Evolutionary conservation across 2,329 filamentous ascomycete species (phyloP).

Genomic region (Pseudogymnoascus sp.): DNA sequence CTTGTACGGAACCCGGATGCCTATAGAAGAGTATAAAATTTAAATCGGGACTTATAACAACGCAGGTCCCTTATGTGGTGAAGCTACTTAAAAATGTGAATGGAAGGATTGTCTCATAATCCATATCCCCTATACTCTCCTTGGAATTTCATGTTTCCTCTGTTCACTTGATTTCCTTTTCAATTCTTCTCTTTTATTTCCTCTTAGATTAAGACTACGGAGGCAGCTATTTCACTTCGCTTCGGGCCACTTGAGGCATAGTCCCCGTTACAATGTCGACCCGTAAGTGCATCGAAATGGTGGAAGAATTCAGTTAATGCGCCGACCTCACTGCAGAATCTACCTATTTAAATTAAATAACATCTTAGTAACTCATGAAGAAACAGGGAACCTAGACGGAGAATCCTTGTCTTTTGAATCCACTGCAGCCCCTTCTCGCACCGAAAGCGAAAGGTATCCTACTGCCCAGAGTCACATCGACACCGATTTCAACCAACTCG

Average conservation of each 20-base stretch:
- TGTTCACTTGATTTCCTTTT: background rate
- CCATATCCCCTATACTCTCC: background rate
- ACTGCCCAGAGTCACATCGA: background rate
- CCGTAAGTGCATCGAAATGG: background rate
- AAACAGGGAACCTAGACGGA: background rate
- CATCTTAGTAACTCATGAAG: background rate
- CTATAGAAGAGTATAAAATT: background rate
- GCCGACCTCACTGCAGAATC: background rate
- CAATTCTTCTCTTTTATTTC: background rate
- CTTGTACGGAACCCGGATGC: background rate
- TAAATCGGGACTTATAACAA: background rate
- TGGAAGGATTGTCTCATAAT: background rate
- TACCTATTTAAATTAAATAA: background rate
- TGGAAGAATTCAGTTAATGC: background rate
- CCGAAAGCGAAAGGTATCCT: background rate
- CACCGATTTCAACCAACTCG: background rate
- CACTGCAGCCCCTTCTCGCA: background rate
- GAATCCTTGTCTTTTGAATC: background rate
- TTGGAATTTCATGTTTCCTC: background rate
- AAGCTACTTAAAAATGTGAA: background rate
- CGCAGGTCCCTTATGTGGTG: background rate
- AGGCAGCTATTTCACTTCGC: background rate
- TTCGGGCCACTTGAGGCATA: background rate
- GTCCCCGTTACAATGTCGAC: background rate
- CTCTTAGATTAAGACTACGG: background rate